These are phyloP conservation scores for Backusella morwellensis DNA, from an alignment of 192 early-diverging fungal genomes.

Conservation along the genomic window DNA sequence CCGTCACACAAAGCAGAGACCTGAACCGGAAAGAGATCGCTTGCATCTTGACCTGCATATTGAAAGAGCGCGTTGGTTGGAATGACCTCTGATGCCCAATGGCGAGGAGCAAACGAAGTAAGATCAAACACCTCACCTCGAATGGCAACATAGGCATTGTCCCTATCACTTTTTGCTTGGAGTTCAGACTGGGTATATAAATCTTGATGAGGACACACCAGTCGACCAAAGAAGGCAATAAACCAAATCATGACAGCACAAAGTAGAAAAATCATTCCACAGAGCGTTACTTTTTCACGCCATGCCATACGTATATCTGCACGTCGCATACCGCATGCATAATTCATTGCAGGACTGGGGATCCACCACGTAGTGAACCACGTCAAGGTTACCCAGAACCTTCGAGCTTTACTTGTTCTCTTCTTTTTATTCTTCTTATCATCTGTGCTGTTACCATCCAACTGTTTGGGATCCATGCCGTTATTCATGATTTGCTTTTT, in stretches of 20 bases:
- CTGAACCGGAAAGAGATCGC: conserved; percentile 62
- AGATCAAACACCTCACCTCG: conserved; percentile 85
- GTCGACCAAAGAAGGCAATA: conserved; percentile 71
- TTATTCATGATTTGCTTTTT: neutral
- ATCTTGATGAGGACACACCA: conserved; percentile 72
- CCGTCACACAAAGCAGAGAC: conserved; percentile 49
- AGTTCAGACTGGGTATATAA: conserved; percentile 72
- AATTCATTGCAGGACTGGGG: conserved; percentile 59
- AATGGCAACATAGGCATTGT: conserved; percentile 64
- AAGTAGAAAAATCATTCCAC: conserved; percentile 77
- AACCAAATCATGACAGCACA: conserved; percentile 83
- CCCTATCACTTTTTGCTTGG: conserved; percentile 36
- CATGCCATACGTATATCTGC: conserved; percentile 87
- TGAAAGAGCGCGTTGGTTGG: conserved; percentile 55
- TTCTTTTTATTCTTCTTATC: conserved; percentile 10
- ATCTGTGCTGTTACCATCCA: neutral
- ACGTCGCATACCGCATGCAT: conserved; percentile 72
- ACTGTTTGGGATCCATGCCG: neutral
- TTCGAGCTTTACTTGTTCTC: conserved; percentile 53
- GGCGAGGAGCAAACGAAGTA: conserved; percentile 59
- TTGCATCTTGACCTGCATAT: conserved; percentile 61
- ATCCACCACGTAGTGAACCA: conserved; percentile 81
- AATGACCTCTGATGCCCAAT: conserved; percentile 53
- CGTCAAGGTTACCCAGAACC: conserved; percentile 80
- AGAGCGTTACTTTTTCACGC: conserved; percentile 95